These are phyloP conservation scores for Monosporascus sp. DNA, from an alignment of 2,329 filamentous ascomycete species.

Conservation along the genomic window DNA sequence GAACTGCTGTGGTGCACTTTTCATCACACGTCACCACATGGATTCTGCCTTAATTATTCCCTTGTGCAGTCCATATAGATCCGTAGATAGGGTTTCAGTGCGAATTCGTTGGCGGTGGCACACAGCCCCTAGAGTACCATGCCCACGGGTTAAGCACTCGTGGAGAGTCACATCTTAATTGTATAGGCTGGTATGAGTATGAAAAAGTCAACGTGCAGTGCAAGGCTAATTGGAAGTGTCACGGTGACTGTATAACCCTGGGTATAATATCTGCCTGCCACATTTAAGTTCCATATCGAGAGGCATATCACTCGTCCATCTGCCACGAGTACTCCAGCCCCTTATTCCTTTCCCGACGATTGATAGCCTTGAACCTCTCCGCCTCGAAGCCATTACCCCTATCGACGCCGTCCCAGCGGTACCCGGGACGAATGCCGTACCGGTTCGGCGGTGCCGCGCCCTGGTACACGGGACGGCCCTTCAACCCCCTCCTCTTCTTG, in stretches of 20 bases:
- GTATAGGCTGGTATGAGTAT: too few relatives aligned
- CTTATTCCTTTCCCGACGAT: slow-evolving; percentile 69
- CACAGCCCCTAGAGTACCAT: too few relatives aligned
- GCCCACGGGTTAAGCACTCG: too few relatives aligned
- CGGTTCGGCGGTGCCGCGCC: slow-evolving; percentile 83
- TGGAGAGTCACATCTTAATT: too few relatives aligned
- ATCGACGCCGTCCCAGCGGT: slow-evolving; percentile 96
- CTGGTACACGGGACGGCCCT: slow-evolving; percentile 63
- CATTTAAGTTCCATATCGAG: too few relatives aligned
- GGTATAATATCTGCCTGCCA: slow-evolving; percentile 2
- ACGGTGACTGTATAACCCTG: background rate
- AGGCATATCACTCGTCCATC: slow-evolving; percentile 69
- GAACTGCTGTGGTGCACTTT: too few relatives aligned
- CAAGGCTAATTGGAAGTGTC: background rate
- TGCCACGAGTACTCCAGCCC: slow-evolving; percentile 90
- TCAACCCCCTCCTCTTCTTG: slow-evolving; percentile 28
- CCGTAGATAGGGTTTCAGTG: too few relatives aligned
- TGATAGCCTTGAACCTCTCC: slow-evolving; percentile 85
- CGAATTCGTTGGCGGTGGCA: too few relatives aligned
- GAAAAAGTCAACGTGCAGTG: too few relatives aligned
- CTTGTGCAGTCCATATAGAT: too few relatives aligned
- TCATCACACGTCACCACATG: too few relatives aligned
- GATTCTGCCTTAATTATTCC: too few relatives aligned
- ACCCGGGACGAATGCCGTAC: slow-evolving; percentile 87
- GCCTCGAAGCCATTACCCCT: slow-evolving; percentile 89